Percentiles rank a stretch among this genome's conserved stretches.
Conservation (phyloP, 2,329 filamentous ascomycete genomes). For the Lanzia echinophila region DNA sequence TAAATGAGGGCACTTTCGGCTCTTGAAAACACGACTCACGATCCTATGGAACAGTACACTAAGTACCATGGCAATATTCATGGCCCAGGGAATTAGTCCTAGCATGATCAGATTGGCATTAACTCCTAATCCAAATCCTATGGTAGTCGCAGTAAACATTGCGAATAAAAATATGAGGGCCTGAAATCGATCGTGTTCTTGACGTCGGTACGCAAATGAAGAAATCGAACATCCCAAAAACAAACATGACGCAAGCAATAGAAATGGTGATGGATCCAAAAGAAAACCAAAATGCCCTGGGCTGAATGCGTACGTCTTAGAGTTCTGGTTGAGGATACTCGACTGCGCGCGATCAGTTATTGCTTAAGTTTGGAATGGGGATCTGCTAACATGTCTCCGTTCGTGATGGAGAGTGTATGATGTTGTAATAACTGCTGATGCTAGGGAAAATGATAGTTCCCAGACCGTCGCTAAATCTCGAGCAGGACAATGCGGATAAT, state of each 20-base stretch:
- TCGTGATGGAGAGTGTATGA: conserved; percentile 26
- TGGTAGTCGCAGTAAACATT: conserved; percentile 20
- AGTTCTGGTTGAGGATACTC: not conserved
- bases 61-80: conserved; percentile 32
- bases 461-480: conserved; percentile 17
- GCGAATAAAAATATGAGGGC: conserved; percentile 27
- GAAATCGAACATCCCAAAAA: conserved; percentile 33
- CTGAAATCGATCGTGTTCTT: conserved; percentile 29
- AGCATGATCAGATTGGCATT: conserved; percentile 31
- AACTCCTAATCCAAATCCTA: conserved; percentile 23
- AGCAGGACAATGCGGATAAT: no score
- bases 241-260: conserved; percentile 32
- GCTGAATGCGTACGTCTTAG: conserved; percentile 8
- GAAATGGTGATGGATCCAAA: conserved; percentile 29
- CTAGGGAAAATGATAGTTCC: conserved; percentile 19
- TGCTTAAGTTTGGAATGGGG: not conserved
- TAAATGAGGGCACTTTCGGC: not conserved
- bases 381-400: conserved; percentile 11
- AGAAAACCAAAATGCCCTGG: conserved; percentile 17
- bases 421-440: conserved; percentile 21
- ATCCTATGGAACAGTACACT: conserved; percentile 29
- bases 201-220: conserved; percentile 32
- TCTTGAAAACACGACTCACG: not conserved
- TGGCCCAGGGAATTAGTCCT: conserved; percentile 32
- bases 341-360: not conserved